These are phyloP conservation scores for Macrocybe gigantea DNA, from an alignment of 768 basidiomycete species.

Conservation along the genomic window DNA sequence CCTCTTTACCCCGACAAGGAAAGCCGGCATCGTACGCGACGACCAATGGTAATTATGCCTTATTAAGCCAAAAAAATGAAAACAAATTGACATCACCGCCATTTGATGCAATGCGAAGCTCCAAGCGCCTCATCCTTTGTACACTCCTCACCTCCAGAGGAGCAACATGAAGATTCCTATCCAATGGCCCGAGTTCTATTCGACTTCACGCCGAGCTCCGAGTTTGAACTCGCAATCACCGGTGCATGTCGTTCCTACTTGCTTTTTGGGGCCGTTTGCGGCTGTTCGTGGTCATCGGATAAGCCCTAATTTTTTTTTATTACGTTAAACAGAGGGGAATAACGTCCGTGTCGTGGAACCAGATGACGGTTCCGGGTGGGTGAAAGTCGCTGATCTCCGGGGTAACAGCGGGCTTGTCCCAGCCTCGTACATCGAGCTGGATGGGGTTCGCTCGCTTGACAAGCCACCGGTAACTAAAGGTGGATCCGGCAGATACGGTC, in stretches of 20 bases:
- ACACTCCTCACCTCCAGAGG: constrained; percentile 28
- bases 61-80: no score
- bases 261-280: not conserved
- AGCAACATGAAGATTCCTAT: constrained; percentile 35
- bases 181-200: constrained; percentile 62
- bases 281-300: not conserved
- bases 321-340: constrained; percentile 44
- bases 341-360: constrained; percentile 65
- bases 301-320: constrained; percentile 1
- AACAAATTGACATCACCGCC: no score
- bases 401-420: constrained; percentile 72
- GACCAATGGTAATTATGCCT: constrained; percentile 14
- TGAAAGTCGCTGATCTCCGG: constrained; percentile 59
- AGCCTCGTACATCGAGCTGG: constrained; percentile 66
- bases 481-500: constrained; percentile 47
- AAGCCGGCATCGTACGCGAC: constrained; percentile 17
- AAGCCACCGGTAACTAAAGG: constrained; percentile 15
- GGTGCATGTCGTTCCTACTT: constrained; percentile 33
- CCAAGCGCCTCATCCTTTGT: constrained; percentile 58
- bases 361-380: constrained; percentile 86
- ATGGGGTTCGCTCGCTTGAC: constrained; percentile 16
- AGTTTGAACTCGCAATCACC: constrained; percentile 67
- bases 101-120: constrained; percentile 4
- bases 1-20: constrained; percentile 16
- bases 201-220: constrained; percentile 68